Percentiles rank a stretch among this genome's conserved stretches.
Conservation (phyloP, 2,329 filamentous ascomycete genomes). For the Dothideomycetidae sp. region DNA sequence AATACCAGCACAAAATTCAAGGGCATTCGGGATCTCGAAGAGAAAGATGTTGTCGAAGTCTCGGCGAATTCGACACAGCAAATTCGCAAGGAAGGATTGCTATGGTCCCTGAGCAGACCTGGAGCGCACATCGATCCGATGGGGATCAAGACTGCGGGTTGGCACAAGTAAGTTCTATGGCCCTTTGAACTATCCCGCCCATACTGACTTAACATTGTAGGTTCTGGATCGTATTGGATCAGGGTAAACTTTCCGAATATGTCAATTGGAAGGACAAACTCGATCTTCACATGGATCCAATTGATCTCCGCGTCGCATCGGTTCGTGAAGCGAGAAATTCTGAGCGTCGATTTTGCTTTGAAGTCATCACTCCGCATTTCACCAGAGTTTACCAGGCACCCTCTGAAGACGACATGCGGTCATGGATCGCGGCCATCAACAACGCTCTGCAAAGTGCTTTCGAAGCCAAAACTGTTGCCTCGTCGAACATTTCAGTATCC, state of each 20-base stretch:
- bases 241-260: slow-evolving; percentile 93
- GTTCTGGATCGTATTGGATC: slow-evolving; percentile 97
- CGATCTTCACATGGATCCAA: slow-evolving; percentile 94
- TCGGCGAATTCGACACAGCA: slow-evolving; percentile 45
- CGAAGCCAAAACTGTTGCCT: slow-evolving; percentile 48
- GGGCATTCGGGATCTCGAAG: slow-evolving; percentile 82
- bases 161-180: slow-evolving; percentile 70
- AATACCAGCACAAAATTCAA: slow-evolving; percentile 54
- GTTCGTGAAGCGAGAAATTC: slow-evolving; percentile 90
- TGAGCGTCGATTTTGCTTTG: slow-evolving; percentile 91
- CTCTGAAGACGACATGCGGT: slow-evolving; percentile 94
- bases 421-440: slow-evolving; percentile 92
- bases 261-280: slow-evolving; percentile 98
- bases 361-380: slow-evolving; percentile 92
- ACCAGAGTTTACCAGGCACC: slow-evolving; percentile 96
- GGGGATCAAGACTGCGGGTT: slow-evolving; percentile 89
- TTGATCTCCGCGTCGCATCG: slow-evolving; percentile 91
- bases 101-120: slow-evolving; percentile 88
- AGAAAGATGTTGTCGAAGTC: slow-evolving; percentile 47
- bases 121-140: slow-evolving; percentile 92
- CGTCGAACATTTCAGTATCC: slow-evolving; percentile 34
- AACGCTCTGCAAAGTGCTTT: slow-evolving; percentile 94
- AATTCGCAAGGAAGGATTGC: slow-evolving; percentile 78
- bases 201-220: slow-evolving; percentile 34
- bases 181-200: no score